A percentile compares a stretch with the other conserved stretches of the same genome.
These are phyloP conservation scores for Quercus robur DNA, from an alignment of 306 rosid genomes.

Conservation along the genomic window DNA sequence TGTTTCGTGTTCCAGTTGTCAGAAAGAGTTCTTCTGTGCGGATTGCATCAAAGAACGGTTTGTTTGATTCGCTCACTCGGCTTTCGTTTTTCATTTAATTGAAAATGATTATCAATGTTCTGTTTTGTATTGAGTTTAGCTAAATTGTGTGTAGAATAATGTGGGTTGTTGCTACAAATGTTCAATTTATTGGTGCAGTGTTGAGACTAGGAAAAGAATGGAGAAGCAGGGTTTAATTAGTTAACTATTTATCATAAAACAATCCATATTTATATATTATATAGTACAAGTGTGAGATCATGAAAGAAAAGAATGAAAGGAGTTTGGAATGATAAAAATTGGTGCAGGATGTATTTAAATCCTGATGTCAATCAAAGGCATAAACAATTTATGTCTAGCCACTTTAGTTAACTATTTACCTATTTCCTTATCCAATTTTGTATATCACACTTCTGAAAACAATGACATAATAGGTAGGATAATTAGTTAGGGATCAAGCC, in stretches of 20 bases:
- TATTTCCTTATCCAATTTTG: conserved; percentile 8
- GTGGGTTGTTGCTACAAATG: conserved; percentile 7
- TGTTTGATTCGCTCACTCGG: conserved; percentile 8
- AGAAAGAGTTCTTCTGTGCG: conserved; percentile 74
- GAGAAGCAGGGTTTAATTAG: conserved; percentile 17
- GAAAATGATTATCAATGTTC: too few relatives aligned
- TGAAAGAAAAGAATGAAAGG: background rate
- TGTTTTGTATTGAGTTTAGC: too few relatives aligned
- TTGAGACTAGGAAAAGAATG: conserved; percentile 2
- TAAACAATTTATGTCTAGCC: background rate
- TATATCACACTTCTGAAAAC: background rate
- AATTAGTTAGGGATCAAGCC: too few relatives aligned
- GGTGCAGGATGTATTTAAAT: background rate
- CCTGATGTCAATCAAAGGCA: background rate
- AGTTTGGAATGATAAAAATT: background rate
- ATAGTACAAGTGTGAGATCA: background rate
- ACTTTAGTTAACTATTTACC: background rate
- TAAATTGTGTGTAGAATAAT: background rate
- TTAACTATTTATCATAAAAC: conserved; percentile 4
- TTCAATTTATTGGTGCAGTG: conserved; percentile 3
- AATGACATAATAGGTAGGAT: background rate
- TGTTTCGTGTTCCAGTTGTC: conserved; percentile 74
- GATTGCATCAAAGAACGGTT: conserved; percentile 89
- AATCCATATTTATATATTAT: background rate
- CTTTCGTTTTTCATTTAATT: conserved; percentile 3